These are phyloP conservation scores for Globisporangium cederbergense DNA, from an alignment of 352 stramenopile genomes.

Conservation along the genomic window DNA sequence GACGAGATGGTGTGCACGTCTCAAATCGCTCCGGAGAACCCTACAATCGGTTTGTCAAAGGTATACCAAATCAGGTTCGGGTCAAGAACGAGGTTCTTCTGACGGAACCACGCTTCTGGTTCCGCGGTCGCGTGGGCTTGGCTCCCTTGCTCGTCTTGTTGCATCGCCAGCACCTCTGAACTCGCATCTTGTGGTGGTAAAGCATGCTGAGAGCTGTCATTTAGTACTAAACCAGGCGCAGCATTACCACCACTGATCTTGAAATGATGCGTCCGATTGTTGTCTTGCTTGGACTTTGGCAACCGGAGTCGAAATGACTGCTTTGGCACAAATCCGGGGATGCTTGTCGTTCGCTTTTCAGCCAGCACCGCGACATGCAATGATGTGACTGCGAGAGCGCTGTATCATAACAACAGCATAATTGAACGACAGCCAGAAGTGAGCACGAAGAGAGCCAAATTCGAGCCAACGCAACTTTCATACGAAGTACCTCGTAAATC, in stretches of 20 bases:
- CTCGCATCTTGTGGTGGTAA: background rate
- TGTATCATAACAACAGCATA: slow-evolving; percentile 15
- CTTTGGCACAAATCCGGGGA: slow-evolving; percentile 59
- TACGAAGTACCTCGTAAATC: slow-evolving; percentile 12
- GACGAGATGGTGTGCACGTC: background rate
- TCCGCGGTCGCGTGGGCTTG: background rate
- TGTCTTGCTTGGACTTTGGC: slow-evolving; percentile 28
- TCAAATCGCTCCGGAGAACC: slow-evolving; percentile 30
- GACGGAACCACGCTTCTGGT: slow-evolving; percentile 15
- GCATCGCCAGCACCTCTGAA: background rate
- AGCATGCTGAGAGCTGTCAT: background rate
- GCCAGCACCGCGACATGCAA: slow-evolving; percentile 54
- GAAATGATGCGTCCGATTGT: slow-evolving; percentile 7
- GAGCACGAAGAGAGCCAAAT: background rate
- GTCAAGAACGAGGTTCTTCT: slow-evolving; percentile 6
- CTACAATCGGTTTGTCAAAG: slow-evolving; percentile 36
- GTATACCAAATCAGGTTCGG: slow-evolving; percentile 40
- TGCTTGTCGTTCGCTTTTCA: slow-evolving; percentile 21
- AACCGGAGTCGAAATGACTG: slow-evolving; percentile 55
- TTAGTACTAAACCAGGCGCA: background rate
- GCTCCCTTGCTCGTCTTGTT: background rate
- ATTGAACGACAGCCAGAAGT: slow-evolving; percentile 3
- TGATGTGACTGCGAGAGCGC: slow-evolving; percentile 38
- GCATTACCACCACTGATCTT: slow-evolving; percentile 2
- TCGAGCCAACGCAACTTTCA: background rate